Percentiles rank a stretch among this genome's conserved stretches.
These are phyloP conservation scores for Hirsutella minnesotensis DNA, from an alignment of 2,329 filamentous ascomycete genomes.

Conservation along the genomic window DNA sequence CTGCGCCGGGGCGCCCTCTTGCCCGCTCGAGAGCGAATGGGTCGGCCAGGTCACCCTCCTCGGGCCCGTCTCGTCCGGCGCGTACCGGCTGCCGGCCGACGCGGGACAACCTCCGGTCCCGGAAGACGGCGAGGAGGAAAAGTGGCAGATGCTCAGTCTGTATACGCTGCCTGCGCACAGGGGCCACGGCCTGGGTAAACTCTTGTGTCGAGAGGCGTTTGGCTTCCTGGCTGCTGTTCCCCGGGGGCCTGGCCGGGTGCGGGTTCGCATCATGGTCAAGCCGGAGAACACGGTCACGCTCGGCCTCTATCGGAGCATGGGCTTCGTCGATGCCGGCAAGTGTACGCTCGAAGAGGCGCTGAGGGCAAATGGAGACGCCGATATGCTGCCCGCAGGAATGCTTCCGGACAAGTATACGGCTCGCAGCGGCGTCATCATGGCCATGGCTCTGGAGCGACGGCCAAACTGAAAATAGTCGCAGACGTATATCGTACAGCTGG, in stretches of 20 bases:
- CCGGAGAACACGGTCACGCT: background rate
- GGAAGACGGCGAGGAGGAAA: slow-evolving; percentile 3
- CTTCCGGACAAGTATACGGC: background rate
- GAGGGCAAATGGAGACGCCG: background rate
- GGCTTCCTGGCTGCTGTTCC: slow-evolving; percentile 3
- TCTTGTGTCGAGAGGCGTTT: slow-evolving; percentile 5
- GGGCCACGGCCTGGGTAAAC: slow-evolving; percentile 4
- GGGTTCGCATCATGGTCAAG: background rate
- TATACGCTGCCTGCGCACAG: slow-evolving; percentile 6
- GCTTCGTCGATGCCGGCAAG: background rate
- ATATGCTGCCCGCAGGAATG: background rate
- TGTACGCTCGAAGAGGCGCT: background rate
- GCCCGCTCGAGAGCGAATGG: background rate
- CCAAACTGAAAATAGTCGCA: too few relatives aligned
- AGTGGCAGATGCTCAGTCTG: slow-evolving; percentile 8
- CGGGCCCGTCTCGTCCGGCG: background rate
- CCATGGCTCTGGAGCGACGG: background rate
- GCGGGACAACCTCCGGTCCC: background rate
- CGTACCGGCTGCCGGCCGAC: background rate
- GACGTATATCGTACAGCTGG: too few relatives aligned
- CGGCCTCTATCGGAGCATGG: background rate
- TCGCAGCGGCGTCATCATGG: background rate
- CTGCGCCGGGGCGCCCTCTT: background rate
- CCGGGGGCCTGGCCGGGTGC: background rate
- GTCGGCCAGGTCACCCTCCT: background rate